These are phyloP conservation scores for Malassezia caprae DNA, from an alignment of 1,284 basidiomycete species.

Conservation along the genomic window DNA sequence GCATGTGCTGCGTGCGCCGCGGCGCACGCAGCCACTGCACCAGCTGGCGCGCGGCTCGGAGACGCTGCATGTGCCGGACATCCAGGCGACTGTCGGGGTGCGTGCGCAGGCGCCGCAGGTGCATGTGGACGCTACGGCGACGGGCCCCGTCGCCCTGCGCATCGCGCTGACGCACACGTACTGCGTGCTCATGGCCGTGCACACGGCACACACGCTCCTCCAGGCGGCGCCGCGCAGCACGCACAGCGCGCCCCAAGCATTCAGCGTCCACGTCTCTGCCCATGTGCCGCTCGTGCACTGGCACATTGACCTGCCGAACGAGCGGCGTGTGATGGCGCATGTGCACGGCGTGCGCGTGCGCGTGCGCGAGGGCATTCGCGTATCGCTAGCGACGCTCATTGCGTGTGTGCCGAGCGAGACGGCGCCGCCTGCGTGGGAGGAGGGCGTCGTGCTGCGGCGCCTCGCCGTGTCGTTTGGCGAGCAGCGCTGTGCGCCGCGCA, in stretches of 20 bases:
- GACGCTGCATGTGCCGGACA: constrained; percentile 29
- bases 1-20: constrained; percentile 1
- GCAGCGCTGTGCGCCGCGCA: constrained; percentile 12
- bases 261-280: neutral
- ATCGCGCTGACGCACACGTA: constrained; percentile 66
- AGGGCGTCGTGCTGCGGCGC: constrained; percentile 60
- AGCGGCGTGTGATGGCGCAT: neutral
- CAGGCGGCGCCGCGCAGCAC: constrained; percentile 30
- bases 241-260: neutral
- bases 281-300: constrained; percentile 24
- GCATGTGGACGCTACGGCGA: constrained; percentile 36
- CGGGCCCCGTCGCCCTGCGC: constrained; percentile 52
- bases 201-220: constrained; percentile 52
- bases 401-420: constrained; percentile 50
- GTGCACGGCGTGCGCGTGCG: constrained; percentile 12
- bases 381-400: constrained; percentile 48
- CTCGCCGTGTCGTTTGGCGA: constrained; percentile 44
- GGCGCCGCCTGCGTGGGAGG: constrained; percentile 61
- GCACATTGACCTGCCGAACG: constrained; percentile 4
- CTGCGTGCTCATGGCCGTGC: constrained; percentile 59
- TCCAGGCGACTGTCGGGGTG: constrained; percentile 27
- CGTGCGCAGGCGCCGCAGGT: constrained; percentile 34
- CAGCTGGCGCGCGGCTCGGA: constrained; percentile 28
- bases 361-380: constrained; percentile 24
- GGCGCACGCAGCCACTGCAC: constrained; percentile 31